Evolutionary conservation across 768 basidiomycete species (phyloP).

Genomic region (Podaxis sp.): DNA sequence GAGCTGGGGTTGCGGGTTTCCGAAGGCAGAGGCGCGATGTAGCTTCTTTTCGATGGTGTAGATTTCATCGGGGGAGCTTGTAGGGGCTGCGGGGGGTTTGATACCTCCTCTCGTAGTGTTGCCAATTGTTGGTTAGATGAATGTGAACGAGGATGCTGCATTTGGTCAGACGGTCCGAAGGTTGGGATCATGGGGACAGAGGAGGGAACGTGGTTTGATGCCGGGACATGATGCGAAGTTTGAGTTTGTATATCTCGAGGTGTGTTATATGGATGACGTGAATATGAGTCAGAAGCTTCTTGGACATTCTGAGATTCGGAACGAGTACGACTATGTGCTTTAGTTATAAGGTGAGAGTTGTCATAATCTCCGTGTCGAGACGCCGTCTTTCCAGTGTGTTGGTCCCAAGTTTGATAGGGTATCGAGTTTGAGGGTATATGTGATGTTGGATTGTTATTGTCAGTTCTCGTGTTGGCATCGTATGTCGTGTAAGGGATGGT

Average conservation of each 20-base stretch:
- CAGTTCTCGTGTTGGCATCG: not conserved
- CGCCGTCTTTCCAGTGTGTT: not conserved
- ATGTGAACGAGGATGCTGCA: not conserved
- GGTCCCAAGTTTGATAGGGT: slow-evolving; percentile 1
- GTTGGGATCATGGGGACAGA: not conserved
- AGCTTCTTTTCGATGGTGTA: not conserved
- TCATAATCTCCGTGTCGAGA: slow-evolving; percentile 3
- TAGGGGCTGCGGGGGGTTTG: not conserved
- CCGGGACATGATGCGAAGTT: not conserved
- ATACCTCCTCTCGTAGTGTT: not conserved
- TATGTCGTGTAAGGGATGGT: not conserved
- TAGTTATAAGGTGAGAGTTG: not conserved
- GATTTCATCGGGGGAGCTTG: slow-evolving; percentile 9
- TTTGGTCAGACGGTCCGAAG: slow-evolving; percentile 5
- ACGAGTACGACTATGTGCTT: slow-evolving; percentile 9
- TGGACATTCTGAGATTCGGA: slow-evolving; percentile 9
- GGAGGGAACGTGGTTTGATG: slow-evolving; percentile 8
- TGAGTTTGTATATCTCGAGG: slow-evolving; percentile 8
- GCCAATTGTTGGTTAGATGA: not conserved
- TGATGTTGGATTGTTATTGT: slow-evolving; percentile 4
- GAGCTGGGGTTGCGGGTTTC: slow-evolving; percentile 1
- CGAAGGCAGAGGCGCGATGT: not conserved
- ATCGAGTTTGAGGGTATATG: not conserved
- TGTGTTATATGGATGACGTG: slow-evolving; percentile 5
- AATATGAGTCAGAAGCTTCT: not conserved